These are phyloP conservation scores for Cutaneotrichosporon sp. DNA, from an alignment of 1,284 basidiomycete species.

Conservation along the genomic window DNA sequence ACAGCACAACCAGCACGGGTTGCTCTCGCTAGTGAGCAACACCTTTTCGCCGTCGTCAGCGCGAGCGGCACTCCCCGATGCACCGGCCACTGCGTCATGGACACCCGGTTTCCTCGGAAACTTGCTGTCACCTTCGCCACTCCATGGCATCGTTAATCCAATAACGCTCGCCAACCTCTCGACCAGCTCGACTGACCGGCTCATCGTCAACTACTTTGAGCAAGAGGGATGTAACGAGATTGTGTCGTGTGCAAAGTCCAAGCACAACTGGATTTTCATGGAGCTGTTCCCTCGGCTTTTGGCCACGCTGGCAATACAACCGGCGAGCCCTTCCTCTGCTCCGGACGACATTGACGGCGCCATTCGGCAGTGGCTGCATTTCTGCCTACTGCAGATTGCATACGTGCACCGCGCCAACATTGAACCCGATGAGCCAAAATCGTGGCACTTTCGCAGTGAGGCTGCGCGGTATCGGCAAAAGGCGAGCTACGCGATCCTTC, in stretches of 20 bases:
- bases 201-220: conserved; percentile 21
- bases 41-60: not conserved
- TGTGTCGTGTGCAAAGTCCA: conserved; percentile 9
- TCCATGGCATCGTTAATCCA: conserved; percentile 2
- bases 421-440: conserved; percentile 10
- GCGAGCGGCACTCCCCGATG: not conserved
- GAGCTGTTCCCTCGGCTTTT: conserved; percentile 20
- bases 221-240: conserved; percentile 20
- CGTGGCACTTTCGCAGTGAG: conserved; percentile 10
- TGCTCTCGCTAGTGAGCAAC: not conserved
- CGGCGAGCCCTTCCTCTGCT: not conserved
- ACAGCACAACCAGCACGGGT: not conserved
- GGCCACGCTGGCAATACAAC: conserved; percentile 2
- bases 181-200: conserved; percentile 3
- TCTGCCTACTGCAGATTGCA: conserved; percentile 16
- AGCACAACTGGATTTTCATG: conserved; percentile 23
- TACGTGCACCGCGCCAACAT: conserved; percentile 22
- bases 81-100: not conserved
- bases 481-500: conserved; percentile 16
- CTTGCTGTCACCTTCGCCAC: conserved; percentile 5
- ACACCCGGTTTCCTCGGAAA: conserved; percentile 5
- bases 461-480: conserved; percentile 6
- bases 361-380: conserved; percentile 14
- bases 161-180: conserved; percentile 12
- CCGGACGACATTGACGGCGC: conserved; percentile 3